phyloP scores from a whole-genome alignment of 192 early-diverging fungal genomes.

The Dissophora globulifera region DNA sequence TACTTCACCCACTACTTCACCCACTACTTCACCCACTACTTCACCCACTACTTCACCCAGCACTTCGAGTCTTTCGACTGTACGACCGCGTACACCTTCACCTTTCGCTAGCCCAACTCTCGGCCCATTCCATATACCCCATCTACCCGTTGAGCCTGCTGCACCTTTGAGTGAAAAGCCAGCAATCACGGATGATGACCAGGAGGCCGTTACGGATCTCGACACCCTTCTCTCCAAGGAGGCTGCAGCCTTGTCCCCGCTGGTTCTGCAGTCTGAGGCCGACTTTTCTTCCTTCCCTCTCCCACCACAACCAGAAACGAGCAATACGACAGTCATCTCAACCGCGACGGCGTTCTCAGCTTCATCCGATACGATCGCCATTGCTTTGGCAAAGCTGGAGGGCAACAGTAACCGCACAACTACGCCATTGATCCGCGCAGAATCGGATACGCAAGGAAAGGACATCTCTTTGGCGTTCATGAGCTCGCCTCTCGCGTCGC shows the following conservation, averaged over 20 bases:
- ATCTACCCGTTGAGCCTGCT: not conserved
- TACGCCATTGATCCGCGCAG: not conserved
- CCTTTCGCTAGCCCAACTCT: conserved; percentile 34
- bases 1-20: no score
- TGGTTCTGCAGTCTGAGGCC: conserved; percentile 5
- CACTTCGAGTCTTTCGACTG: not conserved
- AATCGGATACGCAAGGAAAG: not conserved
- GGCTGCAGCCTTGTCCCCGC: not conserved
- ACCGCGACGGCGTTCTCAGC: not conserved
- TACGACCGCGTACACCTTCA: not conserved
- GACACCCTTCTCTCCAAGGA: not conserved
- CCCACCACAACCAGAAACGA: not conserved
- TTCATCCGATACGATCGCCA: not conserved
- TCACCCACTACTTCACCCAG: not conserved
- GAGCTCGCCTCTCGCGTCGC: conserved; percentile 18
- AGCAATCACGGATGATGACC: no score
- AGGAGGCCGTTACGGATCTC: not conserved
- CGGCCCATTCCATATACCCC: conserved; percentile 40
- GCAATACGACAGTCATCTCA: not conserved
- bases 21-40: not conserved
- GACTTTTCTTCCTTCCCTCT: conserved; percentile 4
- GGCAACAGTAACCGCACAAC: no score
- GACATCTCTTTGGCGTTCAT: not conserved
- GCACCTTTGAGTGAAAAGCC: not conserved
- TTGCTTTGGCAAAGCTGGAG: not conserved